These are phyloP conservation scores for Aspergillus amoenus DNA, from an alignment of 2,329 filamentous ascomycete genomes.

Conservation along the genomic window DNA sequence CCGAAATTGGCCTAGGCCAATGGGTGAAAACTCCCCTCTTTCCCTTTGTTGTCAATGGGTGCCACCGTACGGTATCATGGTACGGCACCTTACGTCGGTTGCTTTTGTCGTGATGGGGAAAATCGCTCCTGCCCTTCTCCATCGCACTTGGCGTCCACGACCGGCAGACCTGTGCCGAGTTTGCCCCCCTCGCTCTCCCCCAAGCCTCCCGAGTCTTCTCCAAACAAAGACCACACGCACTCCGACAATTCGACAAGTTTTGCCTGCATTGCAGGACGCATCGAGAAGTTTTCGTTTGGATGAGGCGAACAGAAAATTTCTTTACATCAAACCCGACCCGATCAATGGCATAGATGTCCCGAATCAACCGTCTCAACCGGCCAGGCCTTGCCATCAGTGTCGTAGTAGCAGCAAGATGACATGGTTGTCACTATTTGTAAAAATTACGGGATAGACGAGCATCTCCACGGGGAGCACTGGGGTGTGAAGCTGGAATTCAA, in stretches of 20 bases:
- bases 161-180: conserved; percentile 27
- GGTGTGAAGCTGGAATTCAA: not conserved
- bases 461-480: conserved; percentile 5
- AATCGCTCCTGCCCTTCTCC: conserved; percentile 13
- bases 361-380: not conserved
- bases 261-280: not conserved
- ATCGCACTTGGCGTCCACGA: conserved; percentile 13
- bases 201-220: conserved; percentile 6
- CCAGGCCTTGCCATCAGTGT: too few species aligned
- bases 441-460: conserved; percentile 4
- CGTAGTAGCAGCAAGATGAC: not conserved
- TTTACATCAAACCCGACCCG: not conserved
- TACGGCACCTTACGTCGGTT: conserved; percentile 19
- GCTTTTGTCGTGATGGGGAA: conserved; percentile 14
- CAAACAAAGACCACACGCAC: not conserved
- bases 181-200: conserved; percentile 15
- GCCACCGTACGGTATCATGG: not conserved
- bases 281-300: too few species aligned
- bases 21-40: conserved; percentile 21
- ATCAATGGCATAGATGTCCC: not conserved
- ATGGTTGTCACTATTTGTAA: conserved; percentile 1
- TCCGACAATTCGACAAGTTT: not conserved
- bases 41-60: conserved; percentile 15
- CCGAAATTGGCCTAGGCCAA: conserved; percentile 14
- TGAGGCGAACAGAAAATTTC: not conserved